Percentiles rank a stretch among this genome's conserved stretches.
Evolutionary conservation across 208 protist genomes (phyloP).

Genomic region (Wallacemonas collosoma): DNA sequence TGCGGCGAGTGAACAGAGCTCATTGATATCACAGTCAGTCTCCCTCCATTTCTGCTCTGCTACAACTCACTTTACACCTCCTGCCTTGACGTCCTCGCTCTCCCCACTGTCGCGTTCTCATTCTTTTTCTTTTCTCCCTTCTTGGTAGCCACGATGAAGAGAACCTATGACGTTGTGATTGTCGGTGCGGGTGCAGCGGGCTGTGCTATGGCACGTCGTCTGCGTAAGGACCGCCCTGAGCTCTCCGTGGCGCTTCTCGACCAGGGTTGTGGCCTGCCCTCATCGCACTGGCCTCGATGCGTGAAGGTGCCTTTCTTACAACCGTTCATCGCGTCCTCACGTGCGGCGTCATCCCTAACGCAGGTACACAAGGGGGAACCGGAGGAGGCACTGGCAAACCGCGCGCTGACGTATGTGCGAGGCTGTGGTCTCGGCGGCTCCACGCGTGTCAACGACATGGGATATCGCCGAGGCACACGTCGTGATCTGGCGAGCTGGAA

Average conservation of each 20-base stretch:
- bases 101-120: conserved; percentile 1
- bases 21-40: too few relatives aligned
- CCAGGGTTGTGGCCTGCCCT: conserved; percentile 30
- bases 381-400: conserved; percentile 40
- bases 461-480: conserved; percentile 53
- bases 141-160: conserved; percentile 21
- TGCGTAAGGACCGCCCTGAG: conserved; percentile 49
- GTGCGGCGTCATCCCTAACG: conserved; percentile 29
- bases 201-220: conserved; percentile 54
- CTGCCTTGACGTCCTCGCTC: background rate
- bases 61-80: too few relatives aligned
- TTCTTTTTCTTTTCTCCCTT: conserved; percentile 12
- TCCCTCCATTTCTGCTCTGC: too few relatives aligned
- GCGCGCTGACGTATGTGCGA: conserved; percentile 40
- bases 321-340: conserved; percentile 43
- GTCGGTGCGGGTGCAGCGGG: conserved; percentile 73
- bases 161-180: conserved; percentile 67
- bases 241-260: conserved; percentile 69
- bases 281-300: conserved; percentile 31
- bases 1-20: too few relatives aligned
- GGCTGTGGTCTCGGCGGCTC: conserved; percentile 66
- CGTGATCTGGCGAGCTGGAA: conserved; percentile 26
- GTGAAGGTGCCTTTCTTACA: conserved; percentile 58
- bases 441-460: conserved; percentile 64
- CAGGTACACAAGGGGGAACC: conserved; percentile 24